Evolutionary conservation across 1,139 yeast species (phyloP).

Genomic region (Zygosaccharomyces pseudobailii): DNA sequence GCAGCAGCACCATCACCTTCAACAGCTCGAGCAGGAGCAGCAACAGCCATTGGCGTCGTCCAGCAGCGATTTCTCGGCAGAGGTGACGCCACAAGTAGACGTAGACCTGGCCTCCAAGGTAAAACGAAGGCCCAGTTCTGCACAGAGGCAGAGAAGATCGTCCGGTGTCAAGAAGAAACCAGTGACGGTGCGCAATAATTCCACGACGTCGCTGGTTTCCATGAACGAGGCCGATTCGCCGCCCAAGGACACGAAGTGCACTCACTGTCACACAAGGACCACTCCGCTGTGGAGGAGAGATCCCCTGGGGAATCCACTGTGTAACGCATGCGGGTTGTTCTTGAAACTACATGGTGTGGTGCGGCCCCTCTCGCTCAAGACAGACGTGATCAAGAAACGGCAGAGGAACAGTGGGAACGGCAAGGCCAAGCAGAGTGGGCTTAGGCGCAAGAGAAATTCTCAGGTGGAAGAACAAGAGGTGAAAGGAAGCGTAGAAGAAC

Average conservation of each 20-base stretch:
- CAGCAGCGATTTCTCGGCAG: background rate
- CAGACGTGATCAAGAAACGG: constrained; percentile 88
- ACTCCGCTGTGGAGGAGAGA: constrained; percentile 96
- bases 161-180: constrained; percentile 13
- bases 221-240: constrained; percentile 5
- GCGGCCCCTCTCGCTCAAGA: constrained; percentile 81
- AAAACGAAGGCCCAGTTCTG: background rate
- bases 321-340: constrained; percentile 94
- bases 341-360: constrained; percentile 90
- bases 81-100: background rate
- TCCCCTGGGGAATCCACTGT: constrained; percentile 85
- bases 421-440: background rate
- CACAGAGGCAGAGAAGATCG: constrained; percentile 5
- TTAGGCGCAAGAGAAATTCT: background rate
- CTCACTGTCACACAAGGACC: constrained; percentile 87
- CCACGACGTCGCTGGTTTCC: constrained; percentile 8
- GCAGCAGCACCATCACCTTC: background rate
- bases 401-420: constrained; percentile 27
- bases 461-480: constrained; percentile 5
- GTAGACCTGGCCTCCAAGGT: background rate
- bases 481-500: constrained; percentile 5
- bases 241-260: constrained; percentile 42
- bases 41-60: background rate
- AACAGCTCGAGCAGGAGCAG: background rate
- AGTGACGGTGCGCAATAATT: constrained; percentile 6